Base-by-base conservation (phyloP, 306 rosid species). In the Dalbergia oliveri region DNA sequence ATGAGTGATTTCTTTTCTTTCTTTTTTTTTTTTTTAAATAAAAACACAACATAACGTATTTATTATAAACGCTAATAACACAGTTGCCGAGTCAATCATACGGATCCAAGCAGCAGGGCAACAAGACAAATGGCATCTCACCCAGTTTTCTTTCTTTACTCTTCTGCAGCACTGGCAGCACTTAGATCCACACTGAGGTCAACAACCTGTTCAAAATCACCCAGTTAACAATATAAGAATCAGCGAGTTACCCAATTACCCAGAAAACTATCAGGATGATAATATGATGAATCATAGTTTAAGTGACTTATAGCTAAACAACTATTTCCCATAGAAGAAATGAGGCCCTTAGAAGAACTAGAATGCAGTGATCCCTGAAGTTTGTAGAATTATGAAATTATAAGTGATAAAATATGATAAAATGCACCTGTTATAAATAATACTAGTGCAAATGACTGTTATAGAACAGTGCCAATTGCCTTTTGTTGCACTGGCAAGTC, bases 131-230 rank as follows among this genome's bases (percentile, higher is more conserved):
- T 35, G 47, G 53, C 71, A 63, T 59, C 75, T 12, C 31, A 26
- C 4, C 71, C 10, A 51, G 19, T 23, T 16, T 54, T n/a, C 57
- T 72, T 33, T 75, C 59, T 69, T 89, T 86, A 92, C 87, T 94
- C 99, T 84, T 94, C 97, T 35, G 97, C 97, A 50, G 99, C 99
- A 85, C 97, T 90, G 13, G 99, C 99, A 82, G 97, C 94, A 80
- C 97, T 94, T 50, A 94, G 86, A 90, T 94, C 99, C 90, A 94
- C 97, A 47, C 88, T 88, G 50, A 94, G 95, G 87, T 94, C 99
- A 79, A 92, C 78, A 81, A 79, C 94, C 97, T 94, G 90, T 45
- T 49, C 87, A 79, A 78, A 73, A 44, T 77, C 59, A 77, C 41
- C 75, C 57, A 44, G 43, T 59, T 23, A 58, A 67, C 35, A 26